phyloP scores from a whole-genome alignment of 345 rosid species.

The Reutealis trisperma region DNA sequence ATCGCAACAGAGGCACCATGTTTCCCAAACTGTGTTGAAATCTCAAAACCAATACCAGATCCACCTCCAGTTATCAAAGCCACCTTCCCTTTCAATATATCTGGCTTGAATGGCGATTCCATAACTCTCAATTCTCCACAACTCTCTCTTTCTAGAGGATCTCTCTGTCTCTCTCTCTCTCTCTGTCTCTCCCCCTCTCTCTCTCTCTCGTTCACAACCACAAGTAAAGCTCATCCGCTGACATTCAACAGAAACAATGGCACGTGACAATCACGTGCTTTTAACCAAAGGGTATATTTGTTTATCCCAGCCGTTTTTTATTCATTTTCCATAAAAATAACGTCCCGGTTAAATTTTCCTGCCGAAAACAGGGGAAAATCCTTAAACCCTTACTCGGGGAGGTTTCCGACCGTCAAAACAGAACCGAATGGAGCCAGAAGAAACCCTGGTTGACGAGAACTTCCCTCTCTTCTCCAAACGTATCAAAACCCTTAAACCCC shows the following conservation, averaged over 20 bases:
- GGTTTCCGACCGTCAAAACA: neutral
- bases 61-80: conserved; percentile 57
- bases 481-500: conserved; percentile 25
- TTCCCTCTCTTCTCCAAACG: conserved; percentile 63
- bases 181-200: neutral
- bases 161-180: neutral
- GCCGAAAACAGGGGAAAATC: neutral
- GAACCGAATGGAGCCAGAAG: conserved; percentile 29
- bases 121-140: neutral
- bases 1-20: conserved; percentile 58
- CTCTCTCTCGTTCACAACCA: neutral
- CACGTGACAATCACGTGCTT: conserved; percentile 2
- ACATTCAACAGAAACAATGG: neutral
- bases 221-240: too few relatives aligned
- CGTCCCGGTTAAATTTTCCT: neutral
- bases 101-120: conserved; percentile 53
- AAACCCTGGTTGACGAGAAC: conserved; percentile 27
- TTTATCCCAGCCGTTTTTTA: too few relatives aligned
- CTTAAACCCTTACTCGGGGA: neutral
- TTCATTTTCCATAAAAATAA: neutral
- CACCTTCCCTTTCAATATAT: conserved; percentile 47
- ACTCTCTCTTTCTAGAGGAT: neutral
- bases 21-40: conserved; percentile 46
- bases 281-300: neutral
- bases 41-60: conserved; percentile 54